Base-by-base conservation (phyloP, 495 filamentous ascomycete species). In the Xylaria nigripes region DNA sequence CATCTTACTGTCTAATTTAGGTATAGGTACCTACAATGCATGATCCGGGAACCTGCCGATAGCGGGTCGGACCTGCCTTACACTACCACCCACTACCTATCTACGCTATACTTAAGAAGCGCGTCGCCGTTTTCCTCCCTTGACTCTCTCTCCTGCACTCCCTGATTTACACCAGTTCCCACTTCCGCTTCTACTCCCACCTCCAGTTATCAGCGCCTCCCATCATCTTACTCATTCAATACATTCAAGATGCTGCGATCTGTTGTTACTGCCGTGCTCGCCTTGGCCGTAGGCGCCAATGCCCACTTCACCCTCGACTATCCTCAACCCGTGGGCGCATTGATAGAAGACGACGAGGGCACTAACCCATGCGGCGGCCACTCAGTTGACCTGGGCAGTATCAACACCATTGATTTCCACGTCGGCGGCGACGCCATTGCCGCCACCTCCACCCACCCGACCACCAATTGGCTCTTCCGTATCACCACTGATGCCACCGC, bases 391-490 rank as follows among this genome's bases (percentile, higher is more conserved):
- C 69, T 79, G 41, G 34, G 55, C 45, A 45, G 55, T n/a, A 61
- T 68, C 42, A 61, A 63, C 5, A 44, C 66, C 2, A 72, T 66
- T 22, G 68, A 77, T 47, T 79, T 80, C 69, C 72, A 76, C 53
- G 76, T 81, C 59, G 75, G 65, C 49, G 77, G 77, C 49, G 71
- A 76, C 50, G 53, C 62, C 49, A 59, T 79, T 18, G 57, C 63
- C 16, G 43, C 74, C 34, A 63, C 60, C 6, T 63, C 68, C 15
- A 70, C 67, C 7, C 78, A 81, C 54, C 62, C 75, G 0, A 63
- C 74, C 49, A 67, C 65, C 32, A 73, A 60, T 50, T 81, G 70
- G 71, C 61, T 80, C 18, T 73, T 77, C 60, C 76, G 77, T 36
- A 74, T 68, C 45, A 79, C 76, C 22, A 65, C 73, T 10, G 75